A percentile compares a stretch with the other conserved stretches of the same genome.
Evolutionary conservation across 2,329 filamentous ascomycete genomes (phyloP).

Genomic region (Diaporthe nobilis): DNA sequence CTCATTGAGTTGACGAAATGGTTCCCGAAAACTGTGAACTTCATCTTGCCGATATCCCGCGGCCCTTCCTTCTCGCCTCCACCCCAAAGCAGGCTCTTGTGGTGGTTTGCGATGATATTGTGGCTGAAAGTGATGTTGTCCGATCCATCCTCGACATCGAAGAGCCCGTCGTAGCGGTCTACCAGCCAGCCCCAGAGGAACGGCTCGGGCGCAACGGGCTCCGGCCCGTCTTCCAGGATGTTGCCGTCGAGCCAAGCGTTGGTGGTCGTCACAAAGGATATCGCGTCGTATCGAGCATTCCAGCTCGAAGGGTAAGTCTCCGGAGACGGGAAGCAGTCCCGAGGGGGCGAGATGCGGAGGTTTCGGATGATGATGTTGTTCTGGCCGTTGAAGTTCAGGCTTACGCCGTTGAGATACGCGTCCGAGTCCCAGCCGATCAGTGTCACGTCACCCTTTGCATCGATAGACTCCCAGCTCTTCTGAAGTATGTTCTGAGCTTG

Average conservation of each 20-base stretch:
- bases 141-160: conserved; percentile 27
- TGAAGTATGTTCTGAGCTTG: conserved; percentile 31
- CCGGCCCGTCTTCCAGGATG: conserved; percentile 25
- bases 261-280: conserved; percentile 23
- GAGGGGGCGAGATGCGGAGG: conserved; percentile 22
- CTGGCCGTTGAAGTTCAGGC: conserved; percentile 31
- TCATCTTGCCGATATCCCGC: conserved; percentile 30
- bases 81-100: conserved; percentile 27
- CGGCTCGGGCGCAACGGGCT: conserved; percentile 9
- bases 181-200: conserved; percentile 33
- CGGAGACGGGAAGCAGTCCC: conserved; percentile 29
- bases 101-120: conserved; percentile 35
- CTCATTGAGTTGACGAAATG: conserved; percentile 36
- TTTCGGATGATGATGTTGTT: conserved; percentile 32
- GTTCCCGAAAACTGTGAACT: conserved; percentile 26
- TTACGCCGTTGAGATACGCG: conserved; percentile 15
- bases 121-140: conserved; percentile 33
- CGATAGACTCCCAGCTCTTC: conserved; percentile 25
- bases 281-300: conserved; percentile 32
- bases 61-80: conserved; percentile 29
- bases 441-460: conserved; percentile 28
- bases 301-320: conserved; percentile 28
- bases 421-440: conserved; percentile 31
- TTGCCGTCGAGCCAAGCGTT: conserved; percentile 29
- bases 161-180: conserved; percentile 25